phyloP scores from a whole-genome alignment of 345 rosid genomes.

The Syzygium aqueum region DNA sequence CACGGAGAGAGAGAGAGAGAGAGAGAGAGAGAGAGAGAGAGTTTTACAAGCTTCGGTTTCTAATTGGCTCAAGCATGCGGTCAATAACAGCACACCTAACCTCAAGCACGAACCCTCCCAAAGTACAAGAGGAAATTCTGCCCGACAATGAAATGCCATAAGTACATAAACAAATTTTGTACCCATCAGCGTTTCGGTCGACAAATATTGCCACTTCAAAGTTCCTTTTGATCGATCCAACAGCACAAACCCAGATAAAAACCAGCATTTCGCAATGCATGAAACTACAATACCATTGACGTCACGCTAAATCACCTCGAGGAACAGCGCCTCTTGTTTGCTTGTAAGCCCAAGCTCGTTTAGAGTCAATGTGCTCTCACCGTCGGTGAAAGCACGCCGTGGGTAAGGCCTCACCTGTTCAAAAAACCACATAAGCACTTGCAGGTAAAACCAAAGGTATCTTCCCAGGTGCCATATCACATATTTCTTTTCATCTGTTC shows the following conservation, averaged over 20 bases:
- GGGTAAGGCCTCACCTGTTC: slow-evolving; percentile 98
- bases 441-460: background rate
- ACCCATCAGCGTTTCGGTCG: background rate
- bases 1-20: background rate
- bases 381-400: slow-evolving; percentile 82
- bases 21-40: background rate
- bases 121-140: background rate
- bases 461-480: background rate
- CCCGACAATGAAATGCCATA: background rate
- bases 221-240: background rate
- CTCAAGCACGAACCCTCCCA: background rate
- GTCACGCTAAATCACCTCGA: slow-evolving; percentile 59
- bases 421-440: background rate
- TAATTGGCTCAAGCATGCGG: background rate
- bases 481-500: background rate
- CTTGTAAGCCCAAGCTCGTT: slow-evolving; percentile 83
- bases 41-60: background rate
- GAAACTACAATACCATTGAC: background rate
- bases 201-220: background rate
- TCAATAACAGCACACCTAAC: background rate
- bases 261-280: background rate
- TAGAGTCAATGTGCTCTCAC: slow-evolving; percentile 53
- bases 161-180: background rate
- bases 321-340: slow-evolving; percentile 96
- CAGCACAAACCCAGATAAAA: background rate